Percentiles rank a stretch among this genome's conserved stretches.
Evolutionary conservation across 495 filamentous ascomycete genomes (phyloP).

Genomic region (Apodospora peruviana): DNA sequence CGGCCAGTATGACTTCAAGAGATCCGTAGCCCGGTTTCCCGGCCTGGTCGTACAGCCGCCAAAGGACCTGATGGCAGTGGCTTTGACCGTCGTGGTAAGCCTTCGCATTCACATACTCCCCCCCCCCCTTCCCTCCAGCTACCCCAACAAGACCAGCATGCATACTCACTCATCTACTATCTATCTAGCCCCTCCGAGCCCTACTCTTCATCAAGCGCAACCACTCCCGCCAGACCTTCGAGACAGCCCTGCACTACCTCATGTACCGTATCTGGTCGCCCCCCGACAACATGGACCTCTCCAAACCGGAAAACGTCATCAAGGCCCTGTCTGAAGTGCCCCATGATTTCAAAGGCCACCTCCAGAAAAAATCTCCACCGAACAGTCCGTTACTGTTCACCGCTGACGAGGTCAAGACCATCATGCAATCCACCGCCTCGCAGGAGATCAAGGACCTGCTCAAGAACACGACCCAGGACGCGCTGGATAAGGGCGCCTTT

Average conservation of each 20-base stretch:
- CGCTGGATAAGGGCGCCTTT: constrained; percentile 60
- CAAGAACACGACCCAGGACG: constrained; percentile 52
- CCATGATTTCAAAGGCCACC: constrained; percentile 5
- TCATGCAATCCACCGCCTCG: constrained; percentile 42
- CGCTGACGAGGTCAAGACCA: constrained; percentile 34
- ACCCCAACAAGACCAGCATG: not conserved
- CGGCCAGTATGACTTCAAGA: constrained; percentile 44
- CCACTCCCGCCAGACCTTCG: constrained; percentile 30
- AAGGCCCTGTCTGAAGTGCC: constrained; percentile 22
- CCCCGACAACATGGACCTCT: constrained; percentile 29
- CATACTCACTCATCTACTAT: not conserved
- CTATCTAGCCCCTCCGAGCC: constrained; percentile 57
- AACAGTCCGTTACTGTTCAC: too few relatives aligned
- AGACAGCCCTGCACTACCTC: constrained; percentile 24
- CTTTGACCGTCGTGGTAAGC: constrained; percentile 23
- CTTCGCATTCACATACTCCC: constrained; percentile 22
- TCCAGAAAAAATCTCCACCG: not conserved
- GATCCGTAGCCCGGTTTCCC: constrained; percentile 52
- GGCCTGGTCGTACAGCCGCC: constrained; percentile 35
- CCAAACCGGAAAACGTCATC: constrained; percentile 14
- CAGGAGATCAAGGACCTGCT: constrained; percentile 55
- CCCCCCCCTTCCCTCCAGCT: not conserved
- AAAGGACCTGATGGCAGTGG: constrained; percentile 30
- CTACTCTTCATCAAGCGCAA: constrained; percentile 57
- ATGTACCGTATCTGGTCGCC: constrained; percentile 37